Percentiles rank a stretch among this genome's conserved stretches.
These are phyloP conservation scores for Dothideomycetes sp. DNA, from an alignment of 2,329 filamentous ascomycete genomes.

Conservation along the genomic window DNA sequence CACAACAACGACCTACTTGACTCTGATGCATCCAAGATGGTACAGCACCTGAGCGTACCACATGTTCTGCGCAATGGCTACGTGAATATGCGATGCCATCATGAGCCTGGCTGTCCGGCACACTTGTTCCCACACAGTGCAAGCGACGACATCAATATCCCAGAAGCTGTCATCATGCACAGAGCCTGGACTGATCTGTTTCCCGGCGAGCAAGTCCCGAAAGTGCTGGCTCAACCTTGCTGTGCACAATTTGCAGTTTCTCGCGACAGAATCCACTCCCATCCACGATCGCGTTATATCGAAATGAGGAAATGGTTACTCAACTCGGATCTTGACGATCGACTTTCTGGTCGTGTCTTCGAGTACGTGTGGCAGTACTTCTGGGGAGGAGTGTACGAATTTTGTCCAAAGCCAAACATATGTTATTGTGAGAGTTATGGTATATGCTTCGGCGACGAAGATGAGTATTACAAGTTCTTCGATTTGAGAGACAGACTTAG, in stretches of 20 bases:
- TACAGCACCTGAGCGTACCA: constrained; percentile 16
- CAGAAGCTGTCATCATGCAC: constrained; percentile 3
- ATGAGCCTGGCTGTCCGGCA: constrained; percentile 19
- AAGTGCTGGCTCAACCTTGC: constrained; percentile 50
- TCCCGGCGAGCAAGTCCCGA: constrained; percentile 21
- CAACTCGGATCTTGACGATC: constrained; percentile 45
- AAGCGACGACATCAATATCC: neutral
- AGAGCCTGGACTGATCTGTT: constrained; percentile 11
- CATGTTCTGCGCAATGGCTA: constrained; percentile 19
- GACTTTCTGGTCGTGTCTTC: constrained; percentile 52
- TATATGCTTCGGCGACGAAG: constrained; percentile 47
- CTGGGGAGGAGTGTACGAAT: constrained; percentile 44
- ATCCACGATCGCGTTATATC: constrained; percentile 45
- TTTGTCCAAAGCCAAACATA: constrained; percentile 44
- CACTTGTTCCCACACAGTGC: constrained; percentile 19
- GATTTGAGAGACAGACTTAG: no score
- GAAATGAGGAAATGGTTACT: constrained; percentile 53
- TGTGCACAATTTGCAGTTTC: constrained; percentile 57
- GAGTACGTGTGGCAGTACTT: constrained; percentile 58
- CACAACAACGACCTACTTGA: constrained; percentile 21
- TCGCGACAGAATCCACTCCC: constrained; percentile 45
- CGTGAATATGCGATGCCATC: constrained; percentile 22
- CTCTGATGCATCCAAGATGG: constrained; percentile 19
- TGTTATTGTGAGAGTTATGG: constrained; percentile 59
- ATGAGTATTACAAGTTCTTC: neutral